Base-by-base conservation (phyloP, 345 rosid genomes). In the Raphanus raphanistrum region DNA sequence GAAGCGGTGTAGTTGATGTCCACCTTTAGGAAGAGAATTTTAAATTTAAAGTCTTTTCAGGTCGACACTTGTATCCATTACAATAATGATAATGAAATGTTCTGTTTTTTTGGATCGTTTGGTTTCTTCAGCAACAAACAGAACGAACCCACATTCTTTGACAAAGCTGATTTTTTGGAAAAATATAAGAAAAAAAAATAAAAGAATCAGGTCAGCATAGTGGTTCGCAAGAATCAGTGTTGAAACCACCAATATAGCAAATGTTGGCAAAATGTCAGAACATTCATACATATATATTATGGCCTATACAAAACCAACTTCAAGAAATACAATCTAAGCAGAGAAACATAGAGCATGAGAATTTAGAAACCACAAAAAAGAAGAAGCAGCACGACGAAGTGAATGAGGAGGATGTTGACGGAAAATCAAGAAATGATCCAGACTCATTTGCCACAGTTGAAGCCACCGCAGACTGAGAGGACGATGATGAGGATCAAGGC, bases 381-480 rank as follows among this genome's bases (percentile, higher is more conserved):
- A 15, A 8, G 35, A 54, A 60, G 41, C 58, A 73, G 45, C 73
- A 79, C 64, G n/a, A 61, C 69, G 78, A 79, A 72, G 26, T 72
- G 63, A 60, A 33, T 58, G 15, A 45, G 52, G 66, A 64, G 11
- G 41, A 66, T 58, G 45, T 72, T 78, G 55, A 59, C 63, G 2
- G 55, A 66, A 35, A 71, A 4, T 45, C 54, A 45, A 32, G 74
- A 35, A 66, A 72, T 60, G 77, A 50, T 67, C 48, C 45, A 35
- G 45, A 73, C 66, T 65, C 52, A 81, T 28, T 77, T 70, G 33
- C 58, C 79, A 60, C 99, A 95, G 0, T 84, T 88, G 90, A 95
- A 91, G 13, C 98, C 97, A 35, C 79, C 96, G 80, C 99, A 95
- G 58, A 95, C 50, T 0, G 99, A 92, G 54, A 95, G 81, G 33